These are phyloP conservation scores for Nepenthes gracilis DNA, from an alignment of 148 eudicot species.

Conservation along the genomic window DNA sequence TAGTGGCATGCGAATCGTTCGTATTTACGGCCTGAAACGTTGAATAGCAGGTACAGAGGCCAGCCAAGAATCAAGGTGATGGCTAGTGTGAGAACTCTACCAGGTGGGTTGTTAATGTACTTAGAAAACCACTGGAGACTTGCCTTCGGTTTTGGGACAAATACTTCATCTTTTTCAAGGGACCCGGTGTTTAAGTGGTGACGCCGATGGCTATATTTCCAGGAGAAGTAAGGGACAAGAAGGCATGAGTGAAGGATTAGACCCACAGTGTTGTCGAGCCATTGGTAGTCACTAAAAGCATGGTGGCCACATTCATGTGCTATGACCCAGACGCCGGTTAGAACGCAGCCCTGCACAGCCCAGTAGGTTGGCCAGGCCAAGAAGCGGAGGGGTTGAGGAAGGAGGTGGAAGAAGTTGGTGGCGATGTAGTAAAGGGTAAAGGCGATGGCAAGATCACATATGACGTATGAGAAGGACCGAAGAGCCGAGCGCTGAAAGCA, in stretches of 20 bases:
- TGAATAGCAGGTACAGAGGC: conserved; percentile 68
- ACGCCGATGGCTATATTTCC: conserved; percentile 86
- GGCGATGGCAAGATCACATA: conserved; percentile 46
- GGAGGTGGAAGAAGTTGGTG: conserved; percentile 45
- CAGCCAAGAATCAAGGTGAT: conserved; percentile 62
- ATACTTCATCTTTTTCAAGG: conserved; percentile 75
- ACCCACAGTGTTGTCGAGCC: conserved; percentile 37
- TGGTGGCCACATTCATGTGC: conserved; percentile 75
- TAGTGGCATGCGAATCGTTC: conserved; percentile 74
- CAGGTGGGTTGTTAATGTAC: conserved; percentile 67
- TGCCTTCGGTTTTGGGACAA: conserved; percentile 52
- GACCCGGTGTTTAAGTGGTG: conserved; percentile 92
- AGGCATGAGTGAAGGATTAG: conserved; percentile 71
- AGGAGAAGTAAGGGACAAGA: conserved; percentile 77
- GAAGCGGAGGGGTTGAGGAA: conserved; percentile 44
- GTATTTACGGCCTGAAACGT: conserved; percentile 62
- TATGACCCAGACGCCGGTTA: conserved; percentile 53
- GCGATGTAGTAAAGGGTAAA: conserved; percentile 49
- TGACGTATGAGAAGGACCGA: conserved; percentile 59
- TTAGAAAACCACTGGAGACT: conserved; percentile 34
- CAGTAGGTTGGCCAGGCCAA: conserved; percentile 66
- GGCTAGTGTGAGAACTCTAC: conserved; percentile 33
- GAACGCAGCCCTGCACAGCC: conserved; percentile 39
- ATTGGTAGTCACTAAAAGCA: conserved; percentile 55
- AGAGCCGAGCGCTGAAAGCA: conserved; percentile 75